Evolutionary conservation across 371 early-diverging fungal genomes (phyloP).

Genomic region (Rhizopus microsporus): DNA sequence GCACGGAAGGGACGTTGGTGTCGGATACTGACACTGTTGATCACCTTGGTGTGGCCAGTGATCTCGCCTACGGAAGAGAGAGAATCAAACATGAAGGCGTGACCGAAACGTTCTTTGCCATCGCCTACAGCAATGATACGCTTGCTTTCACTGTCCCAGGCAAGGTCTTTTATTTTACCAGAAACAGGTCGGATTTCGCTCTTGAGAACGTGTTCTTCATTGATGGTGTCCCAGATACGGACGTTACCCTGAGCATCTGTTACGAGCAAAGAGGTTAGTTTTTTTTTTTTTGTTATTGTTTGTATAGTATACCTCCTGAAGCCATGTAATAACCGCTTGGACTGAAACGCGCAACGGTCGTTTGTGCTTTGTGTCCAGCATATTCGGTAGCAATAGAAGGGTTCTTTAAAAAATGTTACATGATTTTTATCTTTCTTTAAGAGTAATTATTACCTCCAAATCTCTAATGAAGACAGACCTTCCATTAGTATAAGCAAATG

Average conservation of each 20-base stretch:
- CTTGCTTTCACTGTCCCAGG: constrained; percentile 95
- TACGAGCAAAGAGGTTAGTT: not conserved
- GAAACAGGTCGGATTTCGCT: constrained; percentile 71
- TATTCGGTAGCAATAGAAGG: constrained; percentile 85
- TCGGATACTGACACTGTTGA: constrained; percentile 87
- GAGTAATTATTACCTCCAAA: constrained; percentile 60
- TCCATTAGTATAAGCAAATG: constrained; percentile 90
- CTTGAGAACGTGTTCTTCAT: constrained; percentile 86
- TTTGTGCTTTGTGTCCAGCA: constrained; percentile 73
- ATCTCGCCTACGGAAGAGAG: constrained; percentile 93
- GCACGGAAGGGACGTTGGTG: constrained; percentile 88
- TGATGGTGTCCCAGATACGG: constrained; percentile 91
- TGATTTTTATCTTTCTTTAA: not conserved
- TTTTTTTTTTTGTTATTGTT: not conserved
- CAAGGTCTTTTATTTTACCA: constrained; percentile 85
- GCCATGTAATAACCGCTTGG: constrained; percentile 96
- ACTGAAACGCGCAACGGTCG: constrained; percentile 88
- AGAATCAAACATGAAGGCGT: constrained; percentile 86
- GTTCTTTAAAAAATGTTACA: constrained; percentile 51
- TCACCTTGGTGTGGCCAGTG: constrained; percentile 84
- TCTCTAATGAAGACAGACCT: constrained; percentile 86
- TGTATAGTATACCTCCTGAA: constrained; percentile 73
- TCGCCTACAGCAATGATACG: constrained; percentile 95
- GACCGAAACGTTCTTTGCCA: constrained; percentile 90
- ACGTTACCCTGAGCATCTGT: constrained; percentile 87